Percentiles rank a stretch among this genome's conserved stretches.
Evolutionary conservation across 768 basidiomycete species (phyloP).

Genomic region (Tricholoma flavovirens): DNA sequence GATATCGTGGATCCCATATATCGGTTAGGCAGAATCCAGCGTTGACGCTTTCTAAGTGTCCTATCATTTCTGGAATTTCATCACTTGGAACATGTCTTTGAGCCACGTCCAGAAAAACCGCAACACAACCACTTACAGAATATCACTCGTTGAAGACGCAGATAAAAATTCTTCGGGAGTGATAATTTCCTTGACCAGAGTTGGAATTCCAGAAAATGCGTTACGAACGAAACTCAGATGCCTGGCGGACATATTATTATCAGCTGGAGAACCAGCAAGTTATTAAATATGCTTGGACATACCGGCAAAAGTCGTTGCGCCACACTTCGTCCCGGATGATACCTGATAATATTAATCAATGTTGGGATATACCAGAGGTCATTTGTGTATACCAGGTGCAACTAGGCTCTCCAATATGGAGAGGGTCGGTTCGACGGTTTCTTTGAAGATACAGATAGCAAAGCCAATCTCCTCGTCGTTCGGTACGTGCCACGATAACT

Average conservation of each 20-base stretch:
- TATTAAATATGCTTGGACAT: constrained; percentile 13
- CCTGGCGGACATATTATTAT: constrained; percentile 24
- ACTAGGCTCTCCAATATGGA: constrained; percentile 51
- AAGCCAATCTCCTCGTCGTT: constrained; percentile 66
- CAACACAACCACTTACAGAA: constrained; percentile 43
- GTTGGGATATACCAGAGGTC: constrained; percentile 1
- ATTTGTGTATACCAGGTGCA: constrained; percentile 33
- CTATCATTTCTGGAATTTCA: constrained; percentile 76
- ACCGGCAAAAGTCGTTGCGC: constrained; percentile 87
- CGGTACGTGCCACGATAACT: constrained; percentile 81
- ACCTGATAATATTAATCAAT: constrained; percentile 21
- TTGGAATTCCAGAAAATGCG: constrained; percentile 70
- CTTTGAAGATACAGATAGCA: constrained; percentile 60
- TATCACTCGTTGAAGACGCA: constrained; percentile 51
- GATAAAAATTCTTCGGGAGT: constrained; percentile 41
- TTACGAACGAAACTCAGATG: constrained; percentile 69
- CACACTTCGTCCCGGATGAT: constrained; percentile 53
- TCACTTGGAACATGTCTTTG: constrained; percentile 35
- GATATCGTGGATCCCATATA: constrained; percentile 56
- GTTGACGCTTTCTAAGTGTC: constrained; percentile 50
- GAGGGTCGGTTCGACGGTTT: constrained; percentile 62
- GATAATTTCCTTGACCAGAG: constrained; percentile 50
- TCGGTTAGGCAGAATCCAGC: constrained; percentile 68
- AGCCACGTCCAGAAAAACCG: neutral
- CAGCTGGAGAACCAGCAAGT: neutral